These are phyloP conservation scores for Raddia distichophylla DNA, from an alignment of 176 grass and related monocot species.

Conservation along the genomic window DNA sequence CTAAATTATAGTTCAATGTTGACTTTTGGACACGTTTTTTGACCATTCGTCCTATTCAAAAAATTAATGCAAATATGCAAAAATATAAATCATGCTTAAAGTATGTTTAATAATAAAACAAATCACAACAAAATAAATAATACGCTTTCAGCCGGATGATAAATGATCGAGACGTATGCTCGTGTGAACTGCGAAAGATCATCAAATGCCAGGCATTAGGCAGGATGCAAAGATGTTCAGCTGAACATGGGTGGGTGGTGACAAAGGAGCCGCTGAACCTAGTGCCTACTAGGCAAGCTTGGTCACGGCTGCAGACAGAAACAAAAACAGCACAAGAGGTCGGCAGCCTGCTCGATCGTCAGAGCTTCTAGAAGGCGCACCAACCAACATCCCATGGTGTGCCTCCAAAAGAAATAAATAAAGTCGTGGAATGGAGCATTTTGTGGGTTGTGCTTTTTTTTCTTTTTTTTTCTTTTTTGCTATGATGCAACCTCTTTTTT, in stretches of 20 bases:
- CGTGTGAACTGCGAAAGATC: no score
- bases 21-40: no score
- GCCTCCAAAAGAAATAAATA: not conserved
- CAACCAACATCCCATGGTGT: not conserved
- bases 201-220: not conserved
- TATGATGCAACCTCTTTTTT: not conserved
- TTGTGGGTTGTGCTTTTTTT: not conserved
- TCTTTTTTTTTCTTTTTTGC: no score
- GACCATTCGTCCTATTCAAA: no score
- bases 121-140: no score
- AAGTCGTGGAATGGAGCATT: conserved; percentile 9
- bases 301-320: not conserved
- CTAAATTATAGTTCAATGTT: no score
- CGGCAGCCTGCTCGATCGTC: not conserved
- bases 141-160: no score
- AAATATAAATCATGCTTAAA: no score
- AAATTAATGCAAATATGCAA: no score
- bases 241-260: conserved; percentile 38
- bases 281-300: not conserved
- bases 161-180: not conserved
- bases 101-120: no score
- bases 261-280: not conserved
- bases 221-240: not conserved
- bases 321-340: not conserved
- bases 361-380: conserved; percentile 41